Base-by-base conservation (phyloP, 108 stramenopile genomes). In the Skeletonema tropicum region DNA sequence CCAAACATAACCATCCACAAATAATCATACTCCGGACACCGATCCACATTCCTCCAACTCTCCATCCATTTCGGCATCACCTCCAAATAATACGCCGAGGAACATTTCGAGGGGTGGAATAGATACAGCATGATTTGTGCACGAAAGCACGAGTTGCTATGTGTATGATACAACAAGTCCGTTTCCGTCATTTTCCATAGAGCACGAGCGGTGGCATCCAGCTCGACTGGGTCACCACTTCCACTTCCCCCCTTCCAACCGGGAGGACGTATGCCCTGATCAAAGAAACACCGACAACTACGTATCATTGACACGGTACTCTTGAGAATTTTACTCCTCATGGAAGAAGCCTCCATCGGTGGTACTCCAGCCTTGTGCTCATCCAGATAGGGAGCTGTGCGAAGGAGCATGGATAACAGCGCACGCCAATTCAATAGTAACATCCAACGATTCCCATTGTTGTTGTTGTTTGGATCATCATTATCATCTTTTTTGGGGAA, bases 11-110 rank as follows among this genome's bases (percentile, higher is more conserved):
- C 83, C 67, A 97, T 78, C 92, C 93, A 97, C 41, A 93, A 71
- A 77, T 83, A 92, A 60, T 97, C 96, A 62, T 76, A 90, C 57
- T 94, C 96, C 0, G 92, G 93, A 81, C 93, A 94, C 15, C 91
- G 90, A 84, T 94, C 92, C 32, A 94, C 83, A 32, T 86, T 92
- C 21, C 87, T 84, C 93, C 92, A 93, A 67, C 88, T 61, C n/a
- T 91, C 82, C 73, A 85, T 73, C 90, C 94, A 92, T 9, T 67
- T 23, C 13, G 93, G 93, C 75, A 95, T 48, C 8, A 93, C 76
- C 75, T 86, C 69, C 12, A 59, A 7, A 69, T 97, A 94, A 75
- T 82, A 94, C 29, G 64, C 57, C 1, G 82, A 60, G 0, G 90
- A 75, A 68, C 91, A 91, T 32, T 88, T 78, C 23, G 89, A 88